These are phyloP conservation scores for Blastobotrys raffinosifermentans DNA, from an alignment of 1,139 yeast species.

Conservation along the genomic window DNA sequence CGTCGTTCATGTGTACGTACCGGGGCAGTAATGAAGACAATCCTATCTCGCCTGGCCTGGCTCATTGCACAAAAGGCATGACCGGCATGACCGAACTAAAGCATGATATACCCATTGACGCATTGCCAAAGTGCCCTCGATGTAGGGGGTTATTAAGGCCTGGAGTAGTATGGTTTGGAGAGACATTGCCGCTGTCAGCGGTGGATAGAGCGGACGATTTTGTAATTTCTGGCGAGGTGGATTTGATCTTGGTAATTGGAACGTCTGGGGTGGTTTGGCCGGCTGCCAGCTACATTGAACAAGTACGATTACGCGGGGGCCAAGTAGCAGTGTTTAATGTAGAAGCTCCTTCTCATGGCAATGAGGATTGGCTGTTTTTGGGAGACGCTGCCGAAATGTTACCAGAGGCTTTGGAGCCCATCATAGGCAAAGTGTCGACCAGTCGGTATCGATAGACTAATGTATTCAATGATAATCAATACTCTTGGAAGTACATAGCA, in stretches of 20 bases:
- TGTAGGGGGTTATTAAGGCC: conserved; percentile 70
- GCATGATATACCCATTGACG: conserved; percentile 37
- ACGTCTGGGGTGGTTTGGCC: conserved; percentile 87
- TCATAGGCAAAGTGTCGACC: conserved; percentile 25
- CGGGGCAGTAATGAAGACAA: conserved; percentile 44
- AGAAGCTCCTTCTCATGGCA: conserved; percentile 34
- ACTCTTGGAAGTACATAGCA: too few relatives aligned
- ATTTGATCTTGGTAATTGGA: conserved; percentile 74
- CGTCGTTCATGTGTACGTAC: conserved; percentile 66
- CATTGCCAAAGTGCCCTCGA: conserved; percentile 71
- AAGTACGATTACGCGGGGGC: conserved; percentile 68
- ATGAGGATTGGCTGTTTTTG: conserved; percentile 58
- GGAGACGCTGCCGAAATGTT: conserved; percentile 77
- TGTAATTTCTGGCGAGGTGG: conserved; percentile 53
- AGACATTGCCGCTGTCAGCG: conserved; percentile 58
- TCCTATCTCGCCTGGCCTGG: conserved; percentile 59
- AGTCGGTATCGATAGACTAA: not conserved
- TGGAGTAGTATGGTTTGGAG: conserved; percentile 94
- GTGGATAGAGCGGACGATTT: conserved; percentile 68
- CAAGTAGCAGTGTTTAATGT: conserved; percentile 79
- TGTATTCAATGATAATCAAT: too few relatives aligned
- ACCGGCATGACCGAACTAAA: conserved; percentile 10
- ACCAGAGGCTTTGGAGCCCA: conserved; percentile 57
- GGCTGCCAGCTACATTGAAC: conserved; percentile 82
- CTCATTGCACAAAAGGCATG: conserved; percentile 13